A percentile compares a stretch with the other conserved stretches of the same genome.
Conservation (phyloP, 108 stramenopile genomes). For the Pelagomonas calceolata region DNA sequence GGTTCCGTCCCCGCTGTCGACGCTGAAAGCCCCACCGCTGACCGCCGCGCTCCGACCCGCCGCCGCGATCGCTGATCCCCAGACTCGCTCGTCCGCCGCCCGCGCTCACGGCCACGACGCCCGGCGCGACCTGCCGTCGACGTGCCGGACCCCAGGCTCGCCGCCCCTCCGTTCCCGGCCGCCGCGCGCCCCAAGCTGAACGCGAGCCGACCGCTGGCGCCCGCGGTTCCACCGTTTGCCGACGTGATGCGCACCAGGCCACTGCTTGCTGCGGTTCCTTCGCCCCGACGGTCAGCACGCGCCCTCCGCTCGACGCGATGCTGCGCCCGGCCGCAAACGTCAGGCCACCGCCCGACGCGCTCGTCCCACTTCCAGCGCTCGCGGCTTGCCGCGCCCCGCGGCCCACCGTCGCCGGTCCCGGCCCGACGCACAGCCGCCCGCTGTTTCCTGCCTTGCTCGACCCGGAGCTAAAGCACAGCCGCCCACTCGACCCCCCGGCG, state of each 20-base stretch:
- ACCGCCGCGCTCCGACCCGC: background rate
- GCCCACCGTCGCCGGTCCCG: background rate
- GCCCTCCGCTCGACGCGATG: background rate
- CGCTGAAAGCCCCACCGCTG: background rate
- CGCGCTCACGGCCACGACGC: too few species aligned
- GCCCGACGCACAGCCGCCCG: too few species aligned
- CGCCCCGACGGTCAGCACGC: background rate
- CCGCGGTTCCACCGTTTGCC: too few species aligned
- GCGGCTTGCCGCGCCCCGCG: background rate
- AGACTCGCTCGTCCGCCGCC: background rate
- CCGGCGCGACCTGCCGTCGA: too few species aligned
- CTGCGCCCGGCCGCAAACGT: background rate
- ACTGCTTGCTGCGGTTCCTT: too few species aligned
- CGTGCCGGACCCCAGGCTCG: too few species aligned
- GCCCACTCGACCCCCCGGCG: background rate
- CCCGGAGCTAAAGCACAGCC: background rate
- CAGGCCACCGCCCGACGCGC: constrained; percentile 6
- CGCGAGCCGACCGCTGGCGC: too few species aligned
- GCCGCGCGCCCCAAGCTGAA: too few species aligned
- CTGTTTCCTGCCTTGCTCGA: too few species aligned
- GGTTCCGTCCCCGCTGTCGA: background rate
- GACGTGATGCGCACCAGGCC: too few species aligned
- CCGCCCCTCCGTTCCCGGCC: too few species aligned
- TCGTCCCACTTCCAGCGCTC: background rate
- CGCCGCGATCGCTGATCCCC: background rate